Evolutionary conservation across 192 early-diverging fungal genomes (phyloP), one percentile per base, ranked within the genome.

Genomic region (Mortierella claussenii): DNA sequence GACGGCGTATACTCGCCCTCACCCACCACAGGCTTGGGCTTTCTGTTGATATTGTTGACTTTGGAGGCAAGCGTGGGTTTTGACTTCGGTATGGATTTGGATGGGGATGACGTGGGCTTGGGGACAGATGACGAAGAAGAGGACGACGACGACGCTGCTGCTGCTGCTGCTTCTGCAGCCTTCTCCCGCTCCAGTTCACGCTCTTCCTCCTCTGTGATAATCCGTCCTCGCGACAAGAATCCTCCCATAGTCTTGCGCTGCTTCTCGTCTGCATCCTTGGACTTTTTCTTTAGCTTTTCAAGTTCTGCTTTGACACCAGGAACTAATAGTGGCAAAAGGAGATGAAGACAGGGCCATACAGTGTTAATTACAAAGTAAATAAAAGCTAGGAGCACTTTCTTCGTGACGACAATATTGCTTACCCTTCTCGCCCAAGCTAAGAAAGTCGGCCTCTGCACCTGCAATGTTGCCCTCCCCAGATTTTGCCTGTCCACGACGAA

Each of bases 401-500:
- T n/a, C n/a, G n/a, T 3, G 13, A 18, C 10, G 44, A 15, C 2
- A 47, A 30, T 20, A 40, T n/a, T 7, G 1, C 11, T 43, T 66
- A 76, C 73, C 73, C 44, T 68, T 69, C 28, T 67, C 74, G 18
- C 70, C 66, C 49, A 82, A 58, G 46, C 62, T 64, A 21, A 47
- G 44, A 21, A 82, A 55, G 53, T 82, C 80, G 53, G 64, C 65
- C 34, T 73, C 63, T 11, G 80, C 80, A 15, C 76, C 75, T 20
- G 68, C 68, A 26, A 70, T 42, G 54, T 82, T 82, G 2, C 80
- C 80, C 7, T 82, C 80, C 3, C 11, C 43, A 23, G 78, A 60
- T 27, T 79, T 79, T n/a, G 80, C 80, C 51, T 82, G 80, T 28
- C 75, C 80, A 32, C 80, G 80, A 40, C 80, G 68, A 44, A 79